Percentiles rank a stretch among this genome's conserved stretches.
Evolutionary conservation across 192 early-diverging fungal genomes (phyloP).

Genomic region (Polychytrium aggregatum): DNA sequence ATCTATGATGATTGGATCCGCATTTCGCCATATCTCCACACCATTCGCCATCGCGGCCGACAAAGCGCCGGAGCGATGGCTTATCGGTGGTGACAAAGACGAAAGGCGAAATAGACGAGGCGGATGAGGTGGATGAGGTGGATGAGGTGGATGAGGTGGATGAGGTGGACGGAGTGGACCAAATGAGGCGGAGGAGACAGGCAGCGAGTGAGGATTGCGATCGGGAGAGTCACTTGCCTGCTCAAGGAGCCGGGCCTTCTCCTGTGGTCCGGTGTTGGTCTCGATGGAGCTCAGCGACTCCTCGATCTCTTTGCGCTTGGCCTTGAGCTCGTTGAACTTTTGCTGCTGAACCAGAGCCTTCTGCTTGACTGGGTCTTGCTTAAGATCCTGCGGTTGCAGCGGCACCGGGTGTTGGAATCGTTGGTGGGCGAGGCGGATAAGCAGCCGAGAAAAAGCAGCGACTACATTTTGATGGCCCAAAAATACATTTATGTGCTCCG

Average conservation of each 20-base stretch:
- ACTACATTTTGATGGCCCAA: too few species aligned
- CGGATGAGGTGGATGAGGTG: too few species aligned
- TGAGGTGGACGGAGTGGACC: not conserved
- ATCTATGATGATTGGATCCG: too few species aligned
- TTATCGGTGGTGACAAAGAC: too few species aligned
- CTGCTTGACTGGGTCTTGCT: conserved; percentile 26
- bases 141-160: too few species aligned
- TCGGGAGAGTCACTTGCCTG: conserved; percentile 14
- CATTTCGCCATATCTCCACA: too few species aligned
- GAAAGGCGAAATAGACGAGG: not conserved
- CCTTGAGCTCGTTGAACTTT: conserved; percentile 18
- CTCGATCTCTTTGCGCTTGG: conserved; percentile 32
- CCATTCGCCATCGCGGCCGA: too few species aligned
- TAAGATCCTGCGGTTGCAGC: conserved; percentile 22
- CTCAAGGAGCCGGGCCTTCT: conserved; percentile 32
- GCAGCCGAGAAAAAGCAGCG: too few species aligned
- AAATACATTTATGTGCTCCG: too few species aligned
- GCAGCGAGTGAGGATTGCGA: not conserved
- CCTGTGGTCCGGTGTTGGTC: conserved; percentile 32
- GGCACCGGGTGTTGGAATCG: too few species aligned
- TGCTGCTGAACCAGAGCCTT: conserved; percentile 27
- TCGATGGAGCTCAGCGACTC: conserved; percentile 23
- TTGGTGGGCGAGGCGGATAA: too few species aligned
- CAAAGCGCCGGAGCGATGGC: too few species aligned
- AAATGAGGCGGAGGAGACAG: not conserved